These are phyloP conservation scores for Elongisporangium undulatum DNA, from an alignment of 352 stramenopile genomes.

Conservation along the genomic window DNA sequence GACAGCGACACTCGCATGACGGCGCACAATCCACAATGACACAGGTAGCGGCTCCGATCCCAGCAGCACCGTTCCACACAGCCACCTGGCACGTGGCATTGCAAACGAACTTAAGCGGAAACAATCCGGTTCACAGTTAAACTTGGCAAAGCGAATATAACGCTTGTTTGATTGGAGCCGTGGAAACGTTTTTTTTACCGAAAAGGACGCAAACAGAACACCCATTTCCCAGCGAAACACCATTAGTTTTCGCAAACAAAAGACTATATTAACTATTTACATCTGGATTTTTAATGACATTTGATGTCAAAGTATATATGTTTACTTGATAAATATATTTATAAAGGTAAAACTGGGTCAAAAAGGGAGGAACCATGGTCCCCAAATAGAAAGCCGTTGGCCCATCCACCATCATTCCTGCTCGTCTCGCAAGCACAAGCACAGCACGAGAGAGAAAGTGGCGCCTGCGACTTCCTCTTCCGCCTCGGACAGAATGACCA, in stretches of 20 bases:
- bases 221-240: no score
- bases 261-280: no score
- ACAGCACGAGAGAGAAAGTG: conserved; percentile 5
- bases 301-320: not conserved
- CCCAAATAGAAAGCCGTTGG: not conserved
- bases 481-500: conserved; percentile 58
- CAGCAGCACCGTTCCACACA: not conserved
- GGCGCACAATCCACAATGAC: not conserved
- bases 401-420: not conserved
- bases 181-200: no score
- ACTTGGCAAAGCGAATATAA: no score
- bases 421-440: not conserved
- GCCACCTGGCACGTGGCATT: not conserved
- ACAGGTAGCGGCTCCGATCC: not conserved
- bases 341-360: not conserved
- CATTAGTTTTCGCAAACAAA: no score
- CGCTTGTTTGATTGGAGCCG: no score
- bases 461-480: conserved; percentile 1
- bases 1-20: conserved; percentile 27
- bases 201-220: no score
- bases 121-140: no score
- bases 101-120: no score
- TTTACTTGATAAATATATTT: not conserved
- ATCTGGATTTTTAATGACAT: not conserved
- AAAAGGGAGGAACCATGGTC: not conserved